A percentile compares a stretch with the other conserved stretches of the same genome.
Conservation (phyloP, 2,329 filamentous ascomycete genomes). For the Malbranchea cinnamomea region DNA sequence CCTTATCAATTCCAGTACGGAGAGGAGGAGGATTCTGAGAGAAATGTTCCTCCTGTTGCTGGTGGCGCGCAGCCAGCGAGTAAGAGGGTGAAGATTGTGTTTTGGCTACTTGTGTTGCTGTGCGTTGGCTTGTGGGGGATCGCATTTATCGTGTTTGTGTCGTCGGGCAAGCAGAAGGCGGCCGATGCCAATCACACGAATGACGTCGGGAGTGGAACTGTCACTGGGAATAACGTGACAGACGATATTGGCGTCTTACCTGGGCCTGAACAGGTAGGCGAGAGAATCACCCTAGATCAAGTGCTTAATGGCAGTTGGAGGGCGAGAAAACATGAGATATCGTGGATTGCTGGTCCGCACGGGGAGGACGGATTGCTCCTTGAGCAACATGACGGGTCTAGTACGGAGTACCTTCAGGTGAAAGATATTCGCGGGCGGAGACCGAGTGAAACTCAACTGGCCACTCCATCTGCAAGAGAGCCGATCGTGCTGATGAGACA, state of each 20-base stretch:
- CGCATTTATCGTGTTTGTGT: slow-evolving; percentile 29
- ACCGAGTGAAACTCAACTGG: slow-evolving; percentile 14
- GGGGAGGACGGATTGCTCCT: slow-evolving; percentile 65
- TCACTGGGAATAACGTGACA: slow-evolving; percentile 1
- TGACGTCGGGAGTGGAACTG: not conserved
- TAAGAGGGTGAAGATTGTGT: slow-evolving; percentile 16
- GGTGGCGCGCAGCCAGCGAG: slow-evolving; percentile 6
- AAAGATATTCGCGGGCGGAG: slow-evolving; percentile 60
- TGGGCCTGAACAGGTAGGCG: not conserved
- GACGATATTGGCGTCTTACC: not conserved
- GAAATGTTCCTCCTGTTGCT: slow-evolving; percentile 1
- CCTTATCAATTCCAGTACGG: no score
- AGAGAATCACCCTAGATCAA: slow-evolving; percentile 19
- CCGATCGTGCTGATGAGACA: slow-evolving; percentile 63
- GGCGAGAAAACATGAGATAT: slow-evolving; percentile 25
- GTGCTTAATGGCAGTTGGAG: slow-evolving; percentile 17
- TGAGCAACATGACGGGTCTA: slow-evolving; percentile 42
- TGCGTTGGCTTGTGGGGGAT: slow-evolving; percentile 32
- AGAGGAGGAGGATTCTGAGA: slow-evolving; percentile 9
- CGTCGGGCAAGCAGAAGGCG: slow-evolving; percentile 19
- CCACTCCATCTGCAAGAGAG: slow-evolving; percentile 27
- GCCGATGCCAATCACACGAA: slow-evolving; percentile 7
- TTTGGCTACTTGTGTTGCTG: slow-evolving; percentile 28
- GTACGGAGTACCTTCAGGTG: slow-evolving; percentile 56
- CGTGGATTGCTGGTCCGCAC: slow-evolving; percentile 33